phyloP scores from a whole-genome alignment of 2,329 filamentous ascomycete species.

The Colletotrichum sublineola region DNA sequence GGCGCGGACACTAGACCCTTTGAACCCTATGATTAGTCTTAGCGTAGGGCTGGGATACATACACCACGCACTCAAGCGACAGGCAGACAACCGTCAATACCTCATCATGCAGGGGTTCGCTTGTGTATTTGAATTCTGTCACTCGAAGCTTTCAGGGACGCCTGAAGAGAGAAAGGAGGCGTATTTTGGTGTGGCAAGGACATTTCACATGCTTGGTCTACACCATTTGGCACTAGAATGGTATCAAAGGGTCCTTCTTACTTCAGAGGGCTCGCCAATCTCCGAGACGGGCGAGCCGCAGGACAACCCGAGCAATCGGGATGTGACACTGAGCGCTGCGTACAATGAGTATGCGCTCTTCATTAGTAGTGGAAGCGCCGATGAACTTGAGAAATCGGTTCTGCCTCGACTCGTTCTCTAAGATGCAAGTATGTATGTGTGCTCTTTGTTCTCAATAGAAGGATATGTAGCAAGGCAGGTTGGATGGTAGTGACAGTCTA shows the following conservation, averaged over 20 bases:
- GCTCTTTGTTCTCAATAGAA: background rate
- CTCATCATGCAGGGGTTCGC: slow-evolving; percentile 86
- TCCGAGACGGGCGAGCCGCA: background rate
- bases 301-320: slow-evolving; percentile 16
- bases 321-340: slow-evolving; percentile 36
- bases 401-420: slow-evolving; percentile 31
- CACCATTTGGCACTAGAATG: slow-evolving; percentile 43
- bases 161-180: slow-evolving; percentile 76
- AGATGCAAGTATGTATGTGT: too few relatives aligned
- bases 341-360: slow-evolving; percentile 47
- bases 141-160: slow-evolving; percentile 60
- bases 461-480: background rate
- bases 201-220: slow-evolving; percentile 69
- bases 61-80: slow-evolving; percentile 89
- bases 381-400: slow-evolving; percentile 29
- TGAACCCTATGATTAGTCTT: slow-evolving; percentile 83
- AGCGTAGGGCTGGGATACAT: slow-evolving; percentile 88
- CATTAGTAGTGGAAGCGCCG: slow-evolving; percentile 45
- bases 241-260: slow-evolving; percentile 36
- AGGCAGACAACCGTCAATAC: slow-evolving; percentile 90
- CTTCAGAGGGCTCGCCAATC: slow-evolving; percentile 6
- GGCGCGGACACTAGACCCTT: slow-evolving; percentile 79
- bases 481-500: background rate
- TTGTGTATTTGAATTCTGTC: slow-evolving; percentile 83
- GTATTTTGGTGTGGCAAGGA: slow-evolving; percentile 83